Evolutionary conservation across 495 filamentous ascomycete species (phyloP), one percentile per base, ranked within the genome.

Genomic region (Hamigera avellanea): DNA sequence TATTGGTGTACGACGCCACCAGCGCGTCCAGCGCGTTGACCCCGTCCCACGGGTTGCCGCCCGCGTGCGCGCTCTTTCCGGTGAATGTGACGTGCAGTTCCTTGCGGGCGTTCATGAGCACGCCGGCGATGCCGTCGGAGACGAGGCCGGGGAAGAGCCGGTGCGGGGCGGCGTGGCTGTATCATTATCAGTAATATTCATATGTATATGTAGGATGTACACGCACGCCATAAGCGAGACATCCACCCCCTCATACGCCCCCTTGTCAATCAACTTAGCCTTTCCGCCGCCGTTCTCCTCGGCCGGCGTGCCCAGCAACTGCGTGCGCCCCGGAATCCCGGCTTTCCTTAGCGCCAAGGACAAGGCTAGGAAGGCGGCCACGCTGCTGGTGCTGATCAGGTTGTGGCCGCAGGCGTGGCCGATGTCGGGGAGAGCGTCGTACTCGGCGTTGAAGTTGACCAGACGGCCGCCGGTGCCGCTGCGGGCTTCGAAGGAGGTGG

Each of bases 231-330:
- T 78, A 23, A 83, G 57, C 14, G 61, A 75, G 38, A 81, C 67
- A 48, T 81, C 76, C n/a, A 80, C 75, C 12, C 63, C 63, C 21
- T 68, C 56, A 52, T 80, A 83, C 3, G 78, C 80, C 0, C 76
- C 77, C 0, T 64, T 69, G 13, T 80, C 50, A 19, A 83, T 62
- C 6, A 83, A 62, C 29, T 69, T 71, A 37, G 76, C 76, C 50
- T 86, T 83, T 15, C 80, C 81, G 6, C 78, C 78, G 8, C 77
- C 76, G 13, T 71, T 73, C 59, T 84, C 80, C 52, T 86, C 80
- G 0, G 74, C 81, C 0, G 81, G 81, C 0, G 80, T 84, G 14
- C 80, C 80, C 17, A 84, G 69, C 19, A 86, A 45, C 29, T 76
- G 56, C 0, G 79, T 61, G 29, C 73, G 74, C 4, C 80, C 80